Evolutionary conservation across 352 stramenopile species (phyloP).

Genomic region (Globisporangium uncinulatum): DNA sequence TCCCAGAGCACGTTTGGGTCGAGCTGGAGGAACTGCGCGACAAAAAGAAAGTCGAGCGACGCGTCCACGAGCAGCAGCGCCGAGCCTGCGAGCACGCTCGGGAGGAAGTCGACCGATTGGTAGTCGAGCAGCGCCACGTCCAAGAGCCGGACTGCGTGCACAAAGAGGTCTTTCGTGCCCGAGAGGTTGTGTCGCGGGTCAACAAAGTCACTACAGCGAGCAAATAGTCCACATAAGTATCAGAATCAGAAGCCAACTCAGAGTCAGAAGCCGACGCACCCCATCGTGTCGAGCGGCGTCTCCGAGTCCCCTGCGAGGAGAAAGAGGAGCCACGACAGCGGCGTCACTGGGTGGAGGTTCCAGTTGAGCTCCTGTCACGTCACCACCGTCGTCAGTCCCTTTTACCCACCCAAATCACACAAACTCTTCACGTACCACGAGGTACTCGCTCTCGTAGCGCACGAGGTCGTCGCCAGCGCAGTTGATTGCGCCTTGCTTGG

Average conservation of each 20-base stretch:
- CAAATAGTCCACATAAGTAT: neutral
- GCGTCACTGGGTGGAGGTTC: slow-evolving; percentile 73
- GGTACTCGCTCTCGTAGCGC: slow-evolving; percentile 51
- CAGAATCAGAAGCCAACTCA: no score
- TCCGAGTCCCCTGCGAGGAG: slow-evolving; percentile 66
- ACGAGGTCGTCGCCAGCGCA: slow-evolving; percentile 49
- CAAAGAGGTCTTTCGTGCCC: slow-evolving; percentile 70
- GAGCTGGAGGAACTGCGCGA: slow-evolving; percentile 77
- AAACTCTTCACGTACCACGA: slow-evolving; percentile 32
- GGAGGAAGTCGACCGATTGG: slow-evolving; percentile 71
- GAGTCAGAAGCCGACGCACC: slow-evolving; percentile 16
- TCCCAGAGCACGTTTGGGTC: slow-evolving; percentile 76
- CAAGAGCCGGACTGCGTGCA: slow-evolving; percentile 58
- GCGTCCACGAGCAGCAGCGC: slow-evolving; percentile 66
- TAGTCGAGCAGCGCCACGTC: slow-evolving; percentile 73
- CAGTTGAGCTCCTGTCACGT: slow-evolving; percentile 63
- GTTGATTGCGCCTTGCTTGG: slow-evolving; percentile 35
- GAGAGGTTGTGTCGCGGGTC: slow-evolving; percentile 50
- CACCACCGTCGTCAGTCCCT: slow-evolving; percentile 1
- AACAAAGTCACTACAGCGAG: slow-evolving; percentile 44
- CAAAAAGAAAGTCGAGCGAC: slow-evolving; percentile 66
- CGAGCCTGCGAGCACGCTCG: slow-evolving; percentile 67
- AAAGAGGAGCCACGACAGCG: slow-evolving; percentile 73
- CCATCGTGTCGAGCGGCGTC: slow-evolving; percentile 64
- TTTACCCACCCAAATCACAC: neutral